Percentiles rank a stretch among this genome's conserved stretches.
Evolutionary conservation across 208 protist genomes (phyloP).

Genomic region (Wallacemonas sp.): DNA sequence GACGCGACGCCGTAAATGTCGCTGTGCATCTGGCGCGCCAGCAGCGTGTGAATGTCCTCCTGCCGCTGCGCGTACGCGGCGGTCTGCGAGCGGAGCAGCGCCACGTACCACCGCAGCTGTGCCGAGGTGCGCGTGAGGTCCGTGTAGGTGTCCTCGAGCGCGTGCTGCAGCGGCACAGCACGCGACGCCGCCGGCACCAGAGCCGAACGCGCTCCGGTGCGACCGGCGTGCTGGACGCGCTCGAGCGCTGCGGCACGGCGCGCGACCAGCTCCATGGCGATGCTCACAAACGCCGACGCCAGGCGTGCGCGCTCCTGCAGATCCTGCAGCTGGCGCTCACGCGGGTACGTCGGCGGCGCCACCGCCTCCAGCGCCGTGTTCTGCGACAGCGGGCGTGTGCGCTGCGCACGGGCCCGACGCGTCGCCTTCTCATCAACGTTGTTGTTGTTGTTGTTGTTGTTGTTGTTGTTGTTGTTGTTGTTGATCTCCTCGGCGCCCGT

Average conservation of each 20-base stretch:
- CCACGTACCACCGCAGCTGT: constrained; percentile 57
- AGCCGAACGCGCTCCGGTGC: too few relatives aligned
- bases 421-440: too few relatives aligned
- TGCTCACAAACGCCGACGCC: constrained; percentile 20
- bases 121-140: constrained; percentile 62
- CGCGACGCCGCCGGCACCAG: not conserved
- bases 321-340: constrained; percentile 20
- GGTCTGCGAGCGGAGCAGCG: constrained; percentile 46
- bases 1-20: constrained; percentile 67
- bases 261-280: constrained; percentile 19
- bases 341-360: not conserved
- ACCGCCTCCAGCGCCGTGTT: not conserved
- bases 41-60: constrained; percentile 61
- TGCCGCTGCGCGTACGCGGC: constrained; percentile 46
- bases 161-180: constrained; percentile 17
- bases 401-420: too few relatives aligned
- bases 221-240: too few relatives aligned
- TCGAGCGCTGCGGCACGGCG: constrained; percentile 1
- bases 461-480: not conserved
- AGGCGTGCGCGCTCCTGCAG: constrained; percentile 23
- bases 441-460: constrained; percentile 3
- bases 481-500: constrained; percentile 2
- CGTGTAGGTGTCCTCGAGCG: constrained; percentile 63
- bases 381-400: too few relatives aligned
- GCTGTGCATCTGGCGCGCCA: constrained; percentile 60